A percentile compares a stretch with the other conserved stretches of the same genome.
Conservation (phyloP, 1,139 yeast species). For the Nematodospora anomalae region DNA sequence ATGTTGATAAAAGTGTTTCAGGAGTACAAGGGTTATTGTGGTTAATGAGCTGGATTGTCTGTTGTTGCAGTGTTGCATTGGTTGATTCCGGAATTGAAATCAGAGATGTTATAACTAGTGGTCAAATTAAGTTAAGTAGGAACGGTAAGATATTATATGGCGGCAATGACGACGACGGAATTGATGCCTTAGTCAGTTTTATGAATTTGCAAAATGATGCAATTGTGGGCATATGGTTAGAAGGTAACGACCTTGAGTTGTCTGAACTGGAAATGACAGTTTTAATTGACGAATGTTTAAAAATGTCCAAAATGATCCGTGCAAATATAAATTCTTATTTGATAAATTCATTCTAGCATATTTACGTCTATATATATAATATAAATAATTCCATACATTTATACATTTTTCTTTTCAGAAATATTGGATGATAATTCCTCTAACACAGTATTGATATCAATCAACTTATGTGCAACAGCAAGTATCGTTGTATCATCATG, state of each 20-base stretch:
- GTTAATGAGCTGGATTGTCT: constrained; percentile 47
- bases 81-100: constrained; percentile 83
- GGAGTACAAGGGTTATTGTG: constrained; percentile 38
- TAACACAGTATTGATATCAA: constrained; percentile 42
- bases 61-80: constrained; percentile 69
- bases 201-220: constrained; percentile 56
- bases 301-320: constrained; percentile 45
- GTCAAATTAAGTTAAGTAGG: constrained; percentile 39
- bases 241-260: constrained; percentile 33
- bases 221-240: constrained; percentile 58
- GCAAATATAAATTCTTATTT: constrained; percentile 42
- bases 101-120: constrained; percentile 75
- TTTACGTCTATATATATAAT: constrained; percentile 3
- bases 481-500: constrained; percentile 34
- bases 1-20: constrained; percentile 21
- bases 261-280: constrained; percentile 28
- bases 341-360: constrained; percentile 10
- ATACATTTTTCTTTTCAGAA: constrained; percentile 17
- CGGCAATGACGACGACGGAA: constrained; percentile 16
- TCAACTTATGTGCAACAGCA: constrained; percentile 41
- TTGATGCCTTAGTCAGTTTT: constrained; percentile 49
- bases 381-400: too few relatives aligned
- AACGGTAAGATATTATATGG: constrained; percentile 18
- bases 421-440: constrained; percentile 41
- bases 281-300: constrained; percentile 42